A percentile compares a stretch with the other conserved stretches of the same genome.
phyloP scores from a whole-genome alignment of 352 stramenopile species.

The Pythium angustatum region DNA sequence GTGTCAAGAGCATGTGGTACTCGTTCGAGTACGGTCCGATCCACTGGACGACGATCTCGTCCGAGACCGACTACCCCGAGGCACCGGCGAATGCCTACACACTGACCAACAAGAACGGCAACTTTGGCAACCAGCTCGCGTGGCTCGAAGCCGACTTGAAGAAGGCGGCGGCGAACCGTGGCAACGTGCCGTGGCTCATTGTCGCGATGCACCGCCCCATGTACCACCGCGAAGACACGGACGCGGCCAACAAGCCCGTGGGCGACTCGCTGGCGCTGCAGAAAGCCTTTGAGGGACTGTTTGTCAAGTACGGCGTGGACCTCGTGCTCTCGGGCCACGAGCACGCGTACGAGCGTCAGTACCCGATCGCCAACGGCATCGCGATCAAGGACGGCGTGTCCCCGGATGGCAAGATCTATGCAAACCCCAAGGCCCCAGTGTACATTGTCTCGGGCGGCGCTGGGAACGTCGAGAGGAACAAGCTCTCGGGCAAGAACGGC shows the following conservation, averaged over 20 bases:
- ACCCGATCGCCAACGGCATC: slow-evolving; percentile 49
- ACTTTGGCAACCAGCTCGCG: slow-evolving; percentile 50
- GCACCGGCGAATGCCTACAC: slow-evolving; percentile 46
- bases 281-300: slow-evolving; percentile 73
- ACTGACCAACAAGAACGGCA: slow-evolving; percentile 35
- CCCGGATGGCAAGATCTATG: slow-evolving; percentile 50
- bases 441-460: slow-evolving; percentile 67
- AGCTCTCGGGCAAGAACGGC: slow-evolving; percentile 15
- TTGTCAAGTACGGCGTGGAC: slow-evolving; percentile 87
- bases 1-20: slow-evolving; percentile 56
- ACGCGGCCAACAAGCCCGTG: slow-evolving; percentile 13
- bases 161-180: slow-evolving; percentile 44
- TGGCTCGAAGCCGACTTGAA: slow-evolving; percentile 57
- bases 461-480: slow-evolving; percentile 59
- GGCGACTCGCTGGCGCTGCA: slow-evolving; percentile 31
- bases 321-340: slow-evolving; percentile 83
- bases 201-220: slow-evolving; percentile 57
- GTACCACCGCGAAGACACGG: slow-evolving; percentile 34
- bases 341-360: slow-evolving; percentile 83
- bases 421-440: slow-evolving; percentile 57
- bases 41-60: slow-evolving; percentile 71
- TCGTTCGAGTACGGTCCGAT: slow-evolving; percentile 51
- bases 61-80: slow-evolving; percentile 54
- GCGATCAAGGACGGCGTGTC: slow-evolving; percentile 51
- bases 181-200: slow-evolving; percentile 51